Conservation (phyloP, 2,329 filamentous ascomycete species). For the Fusarium aywerte region DNA sequence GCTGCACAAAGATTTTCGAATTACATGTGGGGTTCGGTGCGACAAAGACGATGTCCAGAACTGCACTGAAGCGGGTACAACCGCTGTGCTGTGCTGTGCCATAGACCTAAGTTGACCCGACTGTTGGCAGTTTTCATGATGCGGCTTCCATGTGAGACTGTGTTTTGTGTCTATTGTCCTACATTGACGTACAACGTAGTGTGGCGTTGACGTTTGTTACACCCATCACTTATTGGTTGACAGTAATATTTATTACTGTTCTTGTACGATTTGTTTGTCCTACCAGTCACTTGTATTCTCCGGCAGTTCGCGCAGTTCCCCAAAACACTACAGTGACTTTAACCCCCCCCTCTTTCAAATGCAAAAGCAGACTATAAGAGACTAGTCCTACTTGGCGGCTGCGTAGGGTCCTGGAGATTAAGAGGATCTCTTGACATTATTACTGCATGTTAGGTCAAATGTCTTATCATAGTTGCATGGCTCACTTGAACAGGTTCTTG, state of each 20-base stretch:
- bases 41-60: constrained; percentile 15
- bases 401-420: constrained; percentile 16
- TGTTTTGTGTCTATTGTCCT: constrained; percentile 15
- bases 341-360: constrained; percentile 12
- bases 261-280: background rate
- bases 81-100: background rate
- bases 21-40: constrained; percentile 35
- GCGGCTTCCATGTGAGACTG: background rate
- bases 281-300: constrained; percentile 8
- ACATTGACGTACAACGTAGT: background rate
- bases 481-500: constrained; percentile 25
- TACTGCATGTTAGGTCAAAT: constrained; percentile 23
- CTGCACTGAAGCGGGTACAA: constrained; percentile 29
- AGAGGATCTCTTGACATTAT: constrained; percentile 2
- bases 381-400: background rate
- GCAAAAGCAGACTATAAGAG: constrained; percentile 25
- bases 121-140: constrained; percentile 12
- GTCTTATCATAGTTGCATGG: constrained; percentile 34
- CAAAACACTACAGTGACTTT: background rate
- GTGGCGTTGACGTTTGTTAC: background rate
- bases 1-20: constrained; percentile 26
- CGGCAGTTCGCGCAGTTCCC: constrained; percentile 4
- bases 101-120: background rate
- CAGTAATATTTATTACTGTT: background rate
- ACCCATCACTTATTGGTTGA: constrained; percentile 2